A percentile compares a stretch with the other conserved stretches of the same genome.
Conservation (phyloP, 2,329 filamentous ascomycete genomes). For the Rhynchosporium secalis region DNA sequence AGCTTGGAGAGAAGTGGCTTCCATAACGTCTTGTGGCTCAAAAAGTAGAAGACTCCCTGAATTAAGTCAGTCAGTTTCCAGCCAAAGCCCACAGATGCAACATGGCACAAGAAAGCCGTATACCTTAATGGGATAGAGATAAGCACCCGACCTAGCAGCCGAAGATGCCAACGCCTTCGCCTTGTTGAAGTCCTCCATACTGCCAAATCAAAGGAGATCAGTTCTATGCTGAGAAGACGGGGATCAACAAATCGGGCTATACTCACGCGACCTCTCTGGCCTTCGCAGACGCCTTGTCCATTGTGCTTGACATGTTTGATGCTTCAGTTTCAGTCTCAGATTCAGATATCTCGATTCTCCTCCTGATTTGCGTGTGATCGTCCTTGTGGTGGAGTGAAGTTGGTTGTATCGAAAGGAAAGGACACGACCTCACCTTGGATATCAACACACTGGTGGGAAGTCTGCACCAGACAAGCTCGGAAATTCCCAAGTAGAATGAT, state of each 20-base stretch:
- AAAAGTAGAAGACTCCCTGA: conserved; percentile 61
- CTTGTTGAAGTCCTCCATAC: conserved; percentile 70
- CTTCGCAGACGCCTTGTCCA: conserved; percentile 36
- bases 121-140: conserved; percentile 80
- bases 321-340: neutral
- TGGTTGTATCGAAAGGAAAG: neutral
- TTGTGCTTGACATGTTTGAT: conserved; percentile 30
- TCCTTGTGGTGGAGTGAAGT: neutral
- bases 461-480: neutral
- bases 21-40: conserved; percentile 57
- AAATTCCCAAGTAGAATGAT: conserved; percentile 7
- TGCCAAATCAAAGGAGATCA: conserved; percentile 34
- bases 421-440: neutral
- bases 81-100: conserved; percentile 4
- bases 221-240: neutral
- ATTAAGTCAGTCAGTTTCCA: conserved; percentile 16
- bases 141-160: conserved; percentile 74
- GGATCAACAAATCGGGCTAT: no score
- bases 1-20: conserved; percentile 57
- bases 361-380: neutral
- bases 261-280: conserved; percentile 41
- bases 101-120: neutral
- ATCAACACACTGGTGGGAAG: neutral
- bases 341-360: neutral
- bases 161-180: conserved; percentile 64